These are phyloP conservation scores for Dactylellina drechsleri DNA, from an alignment of 2,329 filamentous ascomycete genomes.

Conservation along the genomic window DNA sequence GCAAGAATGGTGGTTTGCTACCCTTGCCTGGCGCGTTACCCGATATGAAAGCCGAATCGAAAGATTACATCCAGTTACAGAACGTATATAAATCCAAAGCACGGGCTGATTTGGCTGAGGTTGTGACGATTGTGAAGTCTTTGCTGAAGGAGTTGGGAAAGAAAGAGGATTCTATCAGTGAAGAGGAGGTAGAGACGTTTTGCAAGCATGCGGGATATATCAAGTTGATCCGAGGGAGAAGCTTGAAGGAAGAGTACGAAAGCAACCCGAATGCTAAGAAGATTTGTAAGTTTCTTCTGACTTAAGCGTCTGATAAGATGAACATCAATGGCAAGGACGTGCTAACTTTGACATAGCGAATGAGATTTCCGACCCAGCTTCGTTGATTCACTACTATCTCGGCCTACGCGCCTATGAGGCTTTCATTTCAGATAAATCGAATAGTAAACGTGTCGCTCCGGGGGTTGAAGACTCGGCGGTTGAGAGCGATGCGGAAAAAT, in stretches of 20 bases:
- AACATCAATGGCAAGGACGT: background rate
- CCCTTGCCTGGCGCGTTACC: slow-evolving; percentile 88
- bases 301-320: background rate
- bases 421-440: slow-evolving; percentile 51
- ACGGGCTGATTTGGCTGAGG: slow-evolving; percentile 74
- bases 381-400: slow-evolving; percentile 75
- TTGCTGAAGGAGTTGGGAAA: slow-evolving; percentile 68
- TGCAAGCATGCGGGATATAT: slow-evolving; percentile 96
- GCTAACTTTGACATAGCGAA: slow-evolving; percentile 14
- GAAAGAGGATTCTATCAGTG: slow-evolving; percentile 69
- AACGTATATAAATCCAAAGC: slow-evolving; percentile 87
- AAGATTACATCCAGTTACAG: slow-evolving; percentile 88
- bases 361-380: slow-evolving; percentile 63
- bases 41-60: slow-evolving; percentile 96
- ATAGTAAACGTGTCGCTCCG: slow-evolving; percentile 40
- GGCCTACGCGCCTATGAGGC: slow-evolving; percentile 64
- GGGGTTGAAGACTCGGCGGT: slow-evolving; percentile 53
- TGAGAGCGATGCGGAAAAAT: slow-evolving; percentile 50
- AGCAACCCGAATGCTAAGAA: slow-evolving; percentile 61
- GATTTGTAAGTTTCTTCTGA: slow-evolving; percentile 64
- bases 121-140: slow-evolving; percentile 66
- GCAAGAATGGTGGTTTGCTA: slow-evolving; percentile 73
- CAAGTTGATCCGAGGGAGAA: slow-evolving; percentile 78
- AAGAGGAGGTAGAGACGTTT: slow-evolving; percentile 83
- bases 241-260: slow-evolving; percentile 65